These are phyloP conservation scores for Skeletonema grethae DNA, from an alignment of 108 stramenopile genomes.

Conservation along the genomic window DNA sequence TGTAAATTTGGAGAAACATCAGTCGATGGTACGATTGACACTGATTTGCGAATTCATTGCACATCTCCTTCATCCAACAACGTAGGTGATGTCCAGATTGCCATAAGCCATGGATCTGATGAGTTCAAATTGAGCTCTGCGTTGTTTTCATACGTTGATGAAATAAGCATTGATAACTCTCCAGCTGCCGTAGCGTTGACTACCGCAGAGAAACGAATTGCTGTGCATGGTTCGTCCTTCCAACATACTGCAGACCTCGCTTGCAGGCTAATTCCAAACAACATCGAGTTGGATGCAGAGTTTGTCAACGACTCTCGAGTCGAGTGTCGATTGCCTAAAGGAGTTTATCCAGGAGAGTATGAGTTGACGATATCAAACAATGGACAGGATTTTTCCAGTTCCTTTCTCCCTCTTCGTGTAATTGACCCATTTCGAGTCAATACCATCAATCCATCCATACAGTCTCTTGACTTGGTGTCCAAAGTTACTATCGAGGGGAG, in stretches of 20 bases:
- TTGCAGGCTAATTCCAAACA: constrained; percentile 16
- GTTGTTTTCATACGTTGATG: constrained; percentile 29
- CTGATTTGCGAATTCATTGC: constrained; percentile 21
- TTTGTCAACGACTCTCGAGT: constrained; percentile 28
- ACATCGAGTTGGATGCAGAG: constrained; percentile 7
- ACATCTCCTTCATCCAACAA: constrained; percentile 9
- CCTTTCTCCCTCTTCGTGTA: constrained; percentile 8
- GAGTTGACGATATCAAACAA: constrained; percentile 30
- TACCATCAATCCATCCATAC: constrained; percentile 16
- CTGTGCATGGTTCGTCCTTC: constrained; percentile 25
- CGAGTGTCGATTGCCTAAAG: constrained; percentile 17
- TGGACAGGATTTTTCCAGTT: constrained; percentile 34
- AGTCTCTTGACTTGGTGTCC: constrained; percentile 6
- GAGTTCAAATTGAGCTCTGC: constrained; percentile 12
- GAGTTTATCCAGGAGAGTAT: constrained; percentile 27
- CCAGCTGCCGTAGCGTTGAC: constrained; percentile 12
- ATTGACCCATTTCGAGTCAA: constrained; percentile 35
- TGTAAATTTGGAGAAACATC: constrained; percentile 23
- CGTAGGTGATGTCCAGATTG: constrained; percentile 15
- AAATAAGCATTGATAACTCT: constrained; percentile 13
- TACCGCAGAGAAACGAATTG: constrained; percentile 2
- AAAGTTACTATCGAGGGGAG: constrained; percentile 24
- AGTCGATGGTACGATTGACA: constrained; percentile 12
- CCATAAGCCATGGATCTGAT: constrained; percentile 34
- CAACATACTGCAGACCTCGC: constrained; percentile 16